Base-by-base conservation (phyloP, 148 eudicot species). In the Beta vulgaris region DNA sequence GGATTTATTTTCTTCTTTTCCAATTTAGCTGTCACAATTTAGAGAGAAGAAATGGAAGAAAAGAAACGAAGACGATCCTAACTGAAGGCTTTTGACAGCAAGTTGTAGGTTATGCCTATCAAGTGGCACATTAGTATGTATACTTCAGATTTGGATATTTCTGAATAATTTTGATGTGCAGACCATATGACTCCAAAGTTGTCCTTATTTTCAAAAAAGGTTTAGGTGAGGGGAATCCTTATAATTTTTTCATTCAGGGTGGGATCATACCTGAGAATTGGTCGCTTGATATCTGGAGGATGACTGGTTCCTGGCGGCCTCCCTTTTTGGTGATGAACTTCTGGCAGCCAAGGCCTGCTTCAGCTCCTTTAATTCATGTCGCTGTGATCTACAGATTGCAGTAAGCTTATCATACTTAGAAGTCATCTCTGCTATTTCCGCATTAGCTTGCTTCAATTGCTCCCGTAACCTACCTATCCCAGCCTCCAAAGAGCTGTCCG, bases 351-450 rank as follows among this genome's bases (percentile, higher is more conserved):
- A 82, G 77, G 91, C 78, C 78, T 88, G 90, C 84, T 92, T 95
- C 55, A 95, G 91, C 77, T 95, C 99, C 80, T 88, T 93, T 79
- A 95, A 85, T 88, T 95, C 97, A 69, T 90, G 97, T 28, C 97
- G 85, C 85, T 95, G 99, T 74, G 94, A 86, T 54, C 92, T 84
- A 73, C 96, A 92, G 66, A 95, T 92, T 58, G 92, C 87, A 51
- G 96, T 69, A 74, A 95, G 91, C 67, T 95, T 95, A 79, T 95
- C 99, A 78, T 88, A 95, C 76, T 92, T 95, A 35, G 99, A 84
- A 71, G 84, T 85, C 60, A 92, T 73, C 82, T 91, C 97, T 70
- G 86, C 86, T 77, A 92, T 92, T 73, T 92, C 99, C 58, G 69
- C 31, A 82, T 83, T 91, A 43, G 85, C 89, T 85, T 84, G 92